phyloP scores from a whole-genome alignment of 192 early-diverging fungal species.

The Borealophlyctis nickersoniae region DNA sequence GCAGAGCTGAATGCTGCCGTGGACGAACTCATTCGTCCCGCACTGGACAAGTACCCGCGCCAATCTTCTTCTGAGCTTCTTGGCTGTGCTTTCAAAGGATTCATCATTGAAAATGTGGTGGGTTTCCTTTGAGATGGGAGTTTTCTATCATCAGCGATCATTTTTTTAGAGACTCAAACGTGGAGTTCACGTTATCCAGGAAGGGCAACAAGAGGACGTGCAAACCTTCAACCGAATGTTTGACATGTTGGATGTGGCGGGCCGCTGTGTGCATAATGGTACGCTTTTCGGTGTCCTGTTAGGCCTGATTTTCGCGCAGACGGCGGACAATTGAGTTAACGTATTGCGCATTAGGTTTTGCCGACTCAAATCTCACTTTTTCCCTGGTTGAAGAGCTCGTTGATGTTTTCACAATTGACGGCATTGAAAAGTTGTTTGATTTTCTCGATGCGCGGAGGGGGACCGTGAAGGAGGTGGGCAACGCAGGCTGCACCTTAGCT shows the following conservation, averaged over 20 bases:
- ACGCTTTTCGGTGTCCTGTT: not conserved
- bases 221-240: conserved; percentile 7
- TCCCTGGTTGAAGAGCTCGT: conserved; percentile 66
- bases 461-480: conserved; percentile 52
- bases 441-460: conserved; percentile 60
- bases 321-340: not conserved
- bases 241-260: conserved; percentile 18
- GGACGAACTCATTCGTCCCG: no score
- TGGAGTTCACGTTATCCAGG: no score
- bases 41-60: no score
- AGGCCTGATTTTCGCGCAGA: not conserved
- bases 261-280: conserved; percentile 18
- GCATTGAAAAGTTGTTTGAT: conserved; percentile 55
- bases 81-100: no score
- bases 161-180: no score
- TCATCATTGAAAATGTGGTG: no score
- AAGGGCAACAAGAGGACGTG: no score
- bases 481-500: not conserved
- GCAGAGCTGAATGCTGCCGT: no score
- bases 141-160: no score
- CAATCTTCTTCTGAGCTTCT: no score
- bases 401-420: conserved; percentile 59
- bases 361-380: conserved; percentile 51
- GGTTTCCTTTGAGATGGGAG: no score
- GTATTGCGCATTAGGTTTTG: conserved; percentile 2